A percentile compares a stretch with the other conserved stretches of the same genome.
phyloP scores from a whole-genome alignment of 345 rosid species.

The Boechera retrofracta region DNA sequence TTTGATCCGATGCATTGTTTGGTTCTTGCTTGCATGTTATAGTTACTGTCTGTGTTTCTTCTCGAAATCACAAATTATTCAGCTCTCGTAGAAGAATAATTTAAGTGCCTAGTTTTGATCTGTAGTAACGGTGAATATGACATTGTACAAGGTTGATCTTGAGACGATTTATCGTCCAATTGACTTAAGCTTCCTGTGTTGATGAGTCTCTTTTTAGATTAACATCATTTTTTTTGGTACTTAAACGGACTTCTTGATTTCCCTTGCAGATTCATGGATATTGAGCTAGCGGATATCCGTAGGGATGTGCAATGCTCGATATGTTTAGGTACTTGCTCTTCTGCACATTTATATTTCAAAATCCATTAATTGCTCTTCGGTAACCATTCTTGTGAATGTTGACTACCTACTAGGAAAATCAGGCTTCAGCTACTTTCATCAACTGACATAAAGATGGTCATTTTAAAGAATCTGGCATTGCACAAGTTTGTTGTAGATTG shows the following conservation, averaged over 20 bases:
- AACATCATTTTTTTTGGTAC: constrained; percentile 4
- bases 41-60: constrained; percentile 19
- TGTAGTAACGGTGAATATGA: constrained; percentile 4
- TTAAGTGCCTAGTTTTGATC: constrained; percentile 2
- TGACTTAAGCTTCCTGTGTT: background rate
- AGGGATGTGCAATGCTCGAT: constrained; percentile 90
- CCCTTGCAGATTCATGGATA: constrained; percentile 66
- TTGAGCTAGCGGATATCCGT: constrained; percentile 75
- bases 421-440: constrained; percentile 7
- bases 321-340: constrained; percentile 71
- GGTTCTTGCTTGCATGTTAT: constrained; percentile 51
- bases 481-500: constrained; percentile 5
- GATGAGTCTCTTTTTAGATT: constrained; percentile 7
- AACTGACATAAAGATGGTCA: background rate
- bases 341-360: constrained; percentile 21
- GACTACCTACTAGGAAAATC: constrained; percentile 1
- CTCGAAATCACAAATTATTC: background rate
- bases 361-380: background rate
- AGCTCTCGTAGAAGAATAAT: background rate
- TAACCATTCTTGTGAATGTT: constrained; percentile 3
- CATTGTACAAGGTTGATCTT: constrained; percentile 10
- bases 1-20: constrained; percentile 26
- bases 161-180: constrained; percentile 19
- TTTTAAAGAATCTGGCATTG: background rate
- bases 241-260: constrained; percentile 17